Evolutionary conservation across 805 yeast genomes (phyloP).

Genomic region (Wickerhamomyces chaumierensis): DNA sequence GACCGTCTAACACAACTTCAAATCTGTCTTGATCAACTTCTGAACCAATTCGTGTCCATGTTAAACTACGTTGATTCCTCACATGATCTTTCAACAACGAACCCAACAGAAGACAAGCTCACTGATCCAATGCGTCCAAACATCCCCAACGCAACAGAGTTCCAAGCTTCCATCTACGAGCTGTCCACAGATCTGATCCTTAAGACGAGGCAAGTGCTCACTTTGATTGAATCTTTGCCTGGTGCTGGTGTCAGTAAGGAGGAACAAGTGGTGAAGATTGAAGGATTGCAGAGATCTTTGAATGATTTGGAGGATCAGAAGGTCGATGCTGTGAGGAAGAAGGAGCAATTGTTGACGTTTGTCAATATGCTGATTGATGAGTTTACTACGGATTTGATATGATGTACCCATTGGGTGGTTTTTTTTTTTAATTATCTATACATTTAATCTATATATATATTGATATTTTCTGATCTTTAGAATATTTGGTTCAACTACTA

Average conservation of each 20-base stretch:
- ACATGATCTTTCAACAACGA: slow-evolving; percentile 46
- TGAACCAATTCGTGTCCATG: slow-evolving; percentile 73
- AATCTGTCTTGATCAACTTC: slow-evolving; percentile 67
- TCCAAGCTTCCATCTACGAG: slow-evolving; percentile 49
- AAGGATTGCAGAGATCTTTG: slow-evolving; percentile 50
- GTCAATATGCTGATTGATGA: slow-evolving; percentile 57
- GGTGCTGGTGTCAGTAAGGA: slow-evolving; percentile 81
- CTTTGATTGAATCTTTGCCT: slow-evolving; percentile 80
- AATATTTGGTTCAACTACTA: no score
- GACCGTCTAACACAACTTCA: slow-evolving; percentile 88
- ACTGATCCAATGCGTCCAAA: slow-evolving; percentile 52
- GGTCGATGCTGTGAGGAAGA: slow-evolving; percentile 43
- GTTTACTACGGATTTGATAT: slow-evolving; percentile 25
- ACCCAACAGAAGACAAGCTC: slow-evolving; percentile 39
- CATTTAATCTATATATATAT: no score
- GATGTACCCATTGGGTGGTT: no score
- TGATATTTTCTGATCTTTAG: no score
- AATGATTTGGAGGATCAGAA: slow-evolving; percentile 48
- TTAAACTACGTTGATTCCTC: slow-evolving; percentile 69
- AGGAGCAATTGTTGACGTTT: slow-evolving; percentile 48
- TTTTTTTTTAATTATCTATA: not conserved
- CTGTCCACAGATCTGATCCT: slow-evolving; percentile 75
- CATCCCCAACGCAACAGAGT: slow-evolving; percentile 29
- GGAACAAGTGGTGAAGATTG: slow-evolving; percentile 58
- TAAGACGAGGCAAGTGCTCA: slow-evolving; percentile 77